Evolutionary conservation across 805 yeast species (phyloP).

Genomic region (Candida chilensis): DNA sequence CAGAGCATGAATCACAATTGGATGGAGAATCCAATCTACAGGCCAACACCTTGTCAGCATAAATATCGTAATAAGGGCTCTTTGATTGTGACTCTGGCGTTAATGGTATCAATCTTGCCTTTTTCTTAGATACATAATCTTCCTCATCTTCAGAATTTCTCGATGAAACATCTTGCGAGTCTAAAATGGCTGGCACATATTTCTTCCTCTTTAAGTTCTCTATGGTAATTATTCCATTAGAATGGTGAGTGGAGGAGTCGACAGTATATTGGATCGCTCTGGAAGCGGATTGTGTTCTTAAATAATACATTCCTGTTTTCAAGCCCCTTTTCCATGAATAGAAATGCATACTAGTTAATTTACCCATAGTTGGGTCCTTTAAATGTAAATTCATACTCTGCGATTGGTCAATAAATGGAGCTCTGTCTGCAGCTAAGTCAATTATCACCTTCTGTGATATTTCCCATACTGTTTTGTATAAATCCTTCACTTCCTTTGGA

Average conservation of each 20-base stretch:
- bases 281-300: slow-evolving; percentile 95
- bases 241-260: slow-evolving; percentile 27
- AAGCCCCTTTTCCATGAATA: slow-evolving; percentile 98
- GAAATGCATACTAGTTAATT: slow-evolving; percentile 95
- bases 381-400: slow-evolving; percentile 88
- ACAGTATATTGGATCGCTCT: slow-evolving; percentile 92
- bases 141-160: no score
- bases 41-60: slow-evolving; percentile 7
- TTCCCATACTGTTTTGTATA: slow-evolving; percentile 58
- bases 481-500: slow-evolving; percentile 43
- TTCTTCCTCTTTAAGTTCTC: slow-evolving; percentile 19
- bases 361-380: slow-evolving; percentile 90
- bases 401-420: slow-evolving; percentile 82
- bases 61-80: slow-evolving; percentile 4
- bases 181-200: slow-evolving; percentile 19
- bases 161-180: no score
- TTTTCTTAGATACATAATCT: slow-evolving; percentile 1
- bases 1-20: slow-evolving; percentile 28
- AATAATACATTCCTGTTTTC: slow-evolving; percentile 97
- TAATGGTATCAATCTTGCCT: not conserved
- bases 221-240: slow-evolving; percentile 12
- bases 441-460: slow-evolving; percentile 49
- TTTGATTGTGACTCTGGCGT: slow-evolving; percentile 1
- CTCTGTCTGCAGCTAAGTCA: slow-evolving; percentile 66
- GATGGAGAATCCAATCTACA: slow-evolving; percentile 10